Conservation (phyloP, 495 filamentous ascomycete species). For the Aspergillus leporis region DNA sequence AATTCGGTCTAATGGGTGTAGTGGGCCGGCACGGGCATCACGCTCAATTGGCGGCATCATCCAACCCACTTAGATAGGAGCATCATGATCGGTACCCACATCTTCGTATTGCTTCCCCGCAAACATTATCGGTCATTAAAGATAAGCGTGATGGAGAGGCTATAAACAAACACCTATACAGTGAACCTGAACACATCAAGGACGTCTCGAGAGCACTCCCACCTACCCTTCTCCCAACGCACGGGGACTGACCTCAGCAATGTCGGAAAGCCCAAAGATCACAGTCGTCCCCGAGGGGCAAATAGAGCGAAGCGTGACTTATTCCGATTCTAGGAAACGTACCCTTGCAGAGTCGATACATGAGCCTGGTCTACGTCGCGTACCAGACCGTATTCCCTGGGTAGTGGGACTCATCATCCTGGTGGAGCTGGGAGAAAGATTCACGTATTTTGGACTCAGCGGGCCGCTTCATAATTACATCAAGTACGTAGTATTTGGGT, state of each 20-base stretch:
- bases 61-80: not conserved
- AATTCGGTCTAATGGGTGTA: not conserved
- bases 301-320: not conserved
- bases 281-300: not conserved
- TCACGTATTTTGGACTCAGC: constrained; percentile 29
- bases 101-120: constrained; percentile 8
- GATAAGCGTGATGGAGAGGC: not conserved
- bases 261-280: not conserved
- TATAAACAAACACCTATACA: not conserved
- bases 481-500: constrained; percentile 9
- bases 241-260: not conserved
- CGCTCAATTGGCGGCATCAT: constrained; percentile 8
- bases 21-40: constrained; percentile 1
- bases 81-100: not conserved
- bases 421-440: constrained; percentile 30
- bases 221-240: constrained; percentile 2
- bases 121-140: not conserved
- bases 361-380: constrained; percentile 12
- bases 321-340: not conserved
- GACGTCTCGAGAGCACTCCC: too few relatives aligned
- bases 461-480: constrained; percentile 23
- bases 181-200: too few relatives aligned
- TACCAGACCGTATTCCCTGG: constrained; percentile 28
- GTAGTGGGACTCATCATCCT: constrained; percentile 27
- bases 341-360: not conserved